Base-by-base conservation (phyloP, 2,329 filamentous ascomycete species). In the Elsinoe perseae region DNA sequence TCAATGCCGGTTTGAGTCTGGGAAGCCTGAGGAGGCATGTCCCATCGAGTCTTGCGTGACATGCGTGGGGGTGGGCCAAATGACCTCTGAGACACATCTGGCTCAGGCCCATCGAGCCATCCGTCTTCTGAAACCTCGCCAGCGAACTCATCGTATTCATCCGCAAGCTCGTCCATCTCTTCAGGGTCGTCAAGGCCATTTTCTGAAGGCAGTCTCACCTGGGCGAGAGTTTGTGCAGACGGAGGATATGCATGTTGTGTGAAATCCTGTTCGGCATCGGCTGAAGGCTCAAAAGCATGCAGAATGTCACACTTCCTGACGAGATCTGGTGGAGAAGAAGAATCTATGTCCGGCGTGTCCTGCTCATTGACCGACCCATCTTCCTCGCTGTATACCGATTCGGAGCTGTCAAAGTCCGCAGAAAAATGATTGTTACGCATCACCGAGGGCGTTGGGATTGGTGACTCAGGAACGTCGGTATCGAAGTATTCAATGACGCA, bases 311-410 rank as follows among this genome's bases (percentile, higher is more conserved):
- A 21, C 40, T 44, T 44, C 20, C 25, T 25, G 40, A 44, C 4
- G 14, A 18, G 3, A 14, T 52, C 48, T 4, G 48, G 48, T 8
- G 48, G 48, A 36, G 48, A 52, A 7, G 48, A 52, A 9, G 48
- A 38, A 18, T 52, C 48, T 20, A 23, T 21, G 1, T 34, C 48
- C 16, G 30, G 16, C 25, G 38, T 32, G n/a, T 52, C 48, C 48
- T 38, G n/a, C 48, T 52, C 48, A 20, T 52, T 20, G 16, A 38
- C 14, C 3, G 48, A 52, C 28, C 30, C 48, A 38, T 52, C 21
- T 18, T 52, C 48, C 9, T 52, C 48, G 20, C 48, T 52, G n/a
- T 52, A 36, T 3, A 36, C 48, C n/a, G 48, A 52, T 6, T 52
- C 48, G 20, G 32, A 36, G 32, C 20, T 25, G 7, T 52, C 48